Conservation (phyloP, 768 basidiomycete species). For the Macrolepiota dolichaula region DNA sequence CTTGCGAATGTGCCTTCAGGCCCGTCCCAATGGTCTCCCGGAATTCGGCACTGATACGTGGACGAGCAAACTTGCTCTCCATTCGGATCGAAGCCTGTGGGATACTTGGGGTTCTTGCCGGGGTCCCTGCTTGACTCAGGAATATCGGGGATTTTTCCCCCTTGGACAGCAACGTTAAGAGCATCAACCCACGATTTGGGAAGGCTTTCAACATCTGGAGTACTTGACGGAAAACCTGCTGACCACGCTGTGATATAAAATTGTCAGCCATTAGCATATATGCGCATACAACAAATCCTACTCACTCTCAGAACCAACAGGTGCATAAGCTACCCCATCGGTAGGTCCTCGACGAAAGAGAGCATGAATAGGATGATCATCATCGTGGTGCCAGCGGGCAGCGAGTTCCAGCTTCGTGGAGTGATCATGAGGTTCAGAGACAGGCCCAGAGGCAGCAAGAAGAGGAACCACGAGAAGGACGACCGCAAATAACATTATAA, state of each 20-base stretch:
- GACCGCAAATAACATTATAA: constrained; percentile 10
- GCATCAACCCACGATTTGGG: constrained; percentile 74
- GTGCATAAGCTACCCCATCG: constrained; percentile 49
- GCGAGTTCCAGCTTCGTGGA: constrained; percentile 28
- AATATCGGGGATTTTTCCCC: constrained; percentile 73
- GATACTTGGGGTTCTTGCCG: constrained; percentile 41
- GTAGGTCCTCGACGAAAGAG: constrained; percentile 57
- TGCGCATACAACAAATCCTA: constrained; percentile 1
- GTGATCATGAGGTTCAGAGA: constrained; percentile 21
- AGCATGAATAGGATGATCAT: constrained; percentile 54
- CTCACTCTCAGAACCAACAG: constrained; percentile 60
- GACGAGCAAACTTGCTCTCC: constrained; percentile 69
- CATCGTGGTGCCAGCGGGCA: constrained; percentile 56
- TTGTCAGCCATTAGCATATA: neutral
- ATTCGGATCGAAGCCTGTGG: constrained; percentile 37
- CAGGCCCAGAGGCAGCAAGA: constrained; percentile 8
- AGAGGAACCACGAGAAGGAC: constrained; percentile 6
- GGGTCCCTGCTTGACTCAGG: constrained; percentile 40
- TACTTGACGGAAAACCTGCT: constrained; percentile 49
- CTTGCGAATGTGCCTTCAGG: constrained; percentile 64
- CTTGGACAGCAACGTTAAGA: constrained; percentile 58
- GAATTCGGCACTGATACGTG: constrained; percentile 61
- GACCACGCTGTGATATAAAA: constrained; percentile 48
- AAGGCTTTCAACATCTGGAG: constrained; percentile 46
- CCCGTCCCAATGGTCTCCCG: constrained; percentile 73